These are phyloP conservation scores for Cryptosporidium tyzzeri DNA, from an alignment of 169 alveolate genomes.

Conservation along the genomic window DNA sequence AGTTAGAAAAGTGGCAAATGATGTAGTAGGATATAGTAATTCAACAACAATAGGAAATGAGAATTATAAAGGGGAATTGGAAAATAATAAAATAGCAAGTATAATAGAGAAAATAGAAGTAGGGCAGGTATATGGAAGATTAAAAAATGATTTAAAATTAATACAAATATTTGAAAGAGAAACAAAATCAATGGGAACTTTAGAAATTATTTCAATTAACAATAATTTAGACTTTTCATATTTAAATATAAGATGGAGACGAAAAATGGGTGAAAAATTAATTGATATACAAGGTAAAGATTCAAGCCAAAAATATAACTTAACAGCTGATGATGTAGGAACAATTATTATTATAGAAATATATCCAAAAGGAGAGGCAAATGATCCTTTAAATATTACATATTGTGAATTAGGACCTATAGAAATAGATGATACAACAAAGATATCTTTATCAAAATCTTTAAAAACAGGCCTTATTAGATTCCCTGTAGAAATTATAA, in stretches of 20 bases:
- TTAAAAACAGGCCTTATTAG: constrained; percentile 35
- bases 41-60: neutral
- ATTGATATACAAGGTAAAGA: constrained; percentile 34
- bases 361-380: constrained; percentile 21
- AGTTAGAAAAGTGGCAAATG: constrained; percentile 12
- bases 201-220: constrained; percentile 4
- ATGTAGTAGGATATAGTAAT: neutral
- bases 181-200: constrained; percentile 38
- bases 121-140: constrained; percentile 47
- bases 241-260: constrained; percentile 25
- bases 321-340: constrained; percentile 73
- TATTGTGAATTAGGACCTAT: constrained; percentile 63
- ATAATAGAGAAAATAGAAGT: constrained; percentile 15
- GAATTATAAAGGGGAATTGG: neutral
- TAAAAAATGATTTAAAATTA: constrained; percentile 9
- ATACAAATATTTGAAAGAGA: constrained; percentile 23
- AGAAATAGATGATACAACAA: constrained; percentile 42
- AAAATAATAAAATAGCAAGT: neutral
- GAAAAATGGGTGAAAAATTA: constrained; percentile 24
- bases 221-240: neutral
- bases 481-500: constrained; percentile 38
- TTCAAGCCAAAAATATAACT: neutral
- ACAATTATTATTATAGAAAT: constrained; percentile 32
- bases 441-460: constrained; percentile 25
- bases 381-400: constrained; percentile 7